These are phyloP conservation scores for Leccinum longicurvipes DNA, from an alignment of 768 basidiomycete genomes.

Conservation along the genomic window DNA sequence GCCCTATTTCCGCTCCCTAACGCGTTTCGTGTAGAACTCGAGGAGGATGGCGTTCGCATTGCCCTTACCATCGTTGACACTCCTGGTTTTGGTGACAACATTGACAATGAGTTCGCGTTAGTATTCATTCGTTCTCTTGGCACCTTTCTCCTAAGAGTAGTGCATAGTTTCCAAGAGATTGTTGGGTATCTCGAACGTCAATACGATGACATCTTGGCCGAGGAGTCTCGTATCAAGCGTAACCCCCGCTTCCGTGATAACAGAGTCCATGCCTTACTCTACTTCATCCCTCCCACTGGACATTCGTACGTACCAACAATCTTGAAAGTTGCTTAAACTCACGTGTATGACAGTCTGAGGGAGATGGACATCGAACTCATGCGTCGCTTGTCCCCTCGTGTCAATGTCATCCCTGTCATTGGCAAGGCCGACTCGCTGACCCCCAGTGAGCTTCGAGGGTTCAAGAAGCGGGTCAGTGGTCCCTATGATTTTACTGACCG, in stretches of 20 bases:
- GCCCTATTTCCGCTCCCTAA: neutral
- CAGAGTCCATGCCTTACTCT: constrained; percentile 91
- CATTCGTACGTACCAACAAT: constrained; percentile 67
- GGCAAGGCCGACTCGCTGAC: constrained; percentile 97
- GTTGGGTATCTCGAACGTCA: constrained; percentile 95
- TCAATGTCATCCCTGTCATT: constrained; percentile 97
- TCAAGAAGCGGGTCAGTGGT: constrained; percentile 83
- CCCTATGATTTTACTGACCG: neutral
- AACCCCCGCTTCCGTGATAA: constrained; percentile 99
- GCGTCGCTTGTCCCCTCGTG: constrained; percentile 95
- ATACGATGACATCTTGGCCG: constrained; percentile 98
- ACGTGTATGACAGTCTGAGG: constrained; percentile 55
- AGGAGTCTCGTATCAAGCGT: constrained; percentile 98
- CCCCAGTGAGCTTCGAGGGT: constrained; percentile 85
- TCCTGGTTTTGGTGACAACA: constrained; percentile 97
- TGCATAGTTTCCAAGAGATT: constrained; percentile 88
- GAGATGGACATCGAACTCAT: constrained; percentile 99
- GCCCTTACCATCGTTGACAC: constrained; percentile 98
- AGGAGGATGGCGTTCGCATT: constrained; percentile 97
- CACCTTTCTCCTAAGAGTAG: constrained; percentile 5
- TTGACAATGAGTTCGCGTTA: constrained; percentile 97
- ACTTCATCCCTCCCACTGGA: constrained; percentile 99
- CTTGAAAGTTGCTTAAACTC: neutral
- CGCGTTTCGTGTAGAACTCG: constrained; percentile 63
- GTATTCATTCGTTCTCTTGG: constrained; percentile 31